phyloP scores from a whole-genome alignment of 768 basidiomycete species.

The Russula brevipes region DNA sequence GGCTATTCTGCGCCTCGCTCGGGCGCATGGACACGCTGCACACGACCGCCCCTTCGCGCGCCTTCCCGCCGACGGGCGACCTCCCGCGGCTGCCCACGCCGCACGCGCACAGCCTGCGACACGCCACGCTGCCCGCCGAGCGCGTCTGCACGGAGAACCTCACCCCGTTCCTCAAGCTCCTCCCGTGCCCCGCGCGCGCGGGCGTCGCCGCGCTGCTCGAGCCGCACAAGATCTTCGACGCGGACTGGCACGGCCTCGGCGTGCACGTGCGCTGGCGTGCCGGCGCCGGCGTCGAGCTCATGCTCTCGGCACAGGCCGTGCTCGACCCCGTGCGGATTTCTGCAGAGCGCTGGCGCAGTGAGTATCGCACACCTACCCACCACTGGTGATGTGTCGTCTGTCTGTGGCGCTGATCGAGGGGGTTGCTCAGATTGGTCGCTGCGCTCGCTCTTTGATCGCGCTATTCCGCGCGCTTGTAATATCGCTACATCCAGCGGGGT shows the following conservation, averaged over 20 bases:
- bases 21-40: slow-evolving; percentile 70
- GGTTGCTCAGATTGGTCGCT: slow-evolving; percentile 65
- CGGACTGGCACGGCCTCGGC: slow-evolving; percentile 87
- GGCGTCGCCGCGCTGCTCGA: slow-evolving; percentile 81
- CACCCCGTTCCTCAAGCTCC: slow-evolving; percentile 89
- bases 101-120: slow-evolving; percentile 50
- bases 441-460: slow-evolving; percentile 58
- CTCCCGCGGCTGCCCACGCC: slow-evolving; percentile 28
- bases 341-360: slow-evolving; percentile 52
- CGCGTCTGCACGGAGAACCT: slow-evolving; percentile 97
- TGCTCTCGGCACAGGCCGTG: slow-evolving; percentile 69
- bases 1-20: slow-evolving; percentile 91
- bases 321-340: slow-evolving; percentile 66
- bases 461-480: slow-evolving; percentile 60
- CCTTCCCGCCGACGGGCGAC: slow-evolving; percentile 29
- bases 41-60: slow-evolving; percentile 59
- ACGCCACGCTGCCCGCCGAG: slow-evolving; percentile 76
- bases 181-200: slow-evolving; percentile 87
- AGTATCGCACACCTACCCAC: slow-evolving; percentile 8
- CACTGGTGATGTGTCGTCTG: no score
- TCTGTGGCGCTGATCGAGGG: background rate
- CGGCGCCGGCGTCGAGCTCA: slow-evolving; percentile 52
- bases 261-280: slow-evolving; percentile 65
- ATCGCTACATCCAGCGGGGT: slow-evolving; percentile 59
- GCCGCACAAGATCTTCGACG: slow-evolving; percentile 81